Conservation (phyloP, 2,329 filamentous ascomycete species). For the Diaporthe sp. region DNA sequence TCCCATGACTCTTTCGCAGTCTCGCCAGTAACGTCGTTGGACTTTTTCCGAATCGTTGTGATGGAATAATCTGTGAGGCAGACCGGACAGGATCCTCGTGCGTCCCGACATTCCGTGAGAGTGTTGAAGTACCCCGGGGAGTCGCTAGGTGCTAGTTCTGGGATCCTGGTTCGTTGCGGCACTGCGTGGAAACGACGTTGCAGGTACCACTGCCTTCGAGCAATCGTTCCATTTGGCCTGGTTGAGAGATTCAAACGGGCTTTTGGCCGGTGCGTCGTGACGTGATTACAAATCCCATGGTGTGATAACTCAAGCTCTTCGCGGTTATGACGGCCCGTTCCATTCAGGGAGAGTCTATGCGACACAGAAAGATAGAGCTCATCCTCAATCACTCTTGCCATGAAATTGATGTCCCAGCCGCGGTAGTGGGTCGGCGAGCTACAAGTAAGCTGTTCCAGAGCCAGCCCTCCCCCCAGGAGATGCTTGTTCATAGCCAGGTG, state of each 20-base stretch:
- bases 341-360: background rate
- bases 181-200: background rate
- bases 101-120: background rate
- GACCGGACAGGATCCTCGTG: background rate
- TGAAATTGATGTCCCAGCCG: background rate
- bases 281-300: background rate
- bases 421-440: background rate
- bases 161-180: background rate
- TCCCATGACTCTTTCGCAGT: background rate
- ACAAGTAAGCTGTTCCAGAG: background rate
- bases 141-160: background rate
- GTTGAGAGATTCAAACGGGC: background rate
- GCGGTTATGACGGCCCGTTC: background rate
- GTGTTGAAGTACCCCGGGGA: background rate
- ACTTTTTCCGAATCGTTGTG: background rate
- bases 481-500: slow-evolving; percentile 1
- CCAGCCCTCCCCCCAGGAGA: background rate
- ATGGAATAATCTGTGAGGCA: background rate
- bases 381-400: background rate
- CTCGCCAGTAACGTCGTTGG: background rate
- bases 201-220: background rate
- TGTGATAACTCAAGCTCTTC: background rate
- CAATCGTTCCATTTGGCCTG: background rate
- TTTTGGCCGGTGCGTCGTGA: background rate
- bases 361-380: background rate